These are phyloP conservation scores for Melocanna baccifera DNA, from an alignment of 176 grass and related monocot genomes.

Conservation along the genomic window DNA sequence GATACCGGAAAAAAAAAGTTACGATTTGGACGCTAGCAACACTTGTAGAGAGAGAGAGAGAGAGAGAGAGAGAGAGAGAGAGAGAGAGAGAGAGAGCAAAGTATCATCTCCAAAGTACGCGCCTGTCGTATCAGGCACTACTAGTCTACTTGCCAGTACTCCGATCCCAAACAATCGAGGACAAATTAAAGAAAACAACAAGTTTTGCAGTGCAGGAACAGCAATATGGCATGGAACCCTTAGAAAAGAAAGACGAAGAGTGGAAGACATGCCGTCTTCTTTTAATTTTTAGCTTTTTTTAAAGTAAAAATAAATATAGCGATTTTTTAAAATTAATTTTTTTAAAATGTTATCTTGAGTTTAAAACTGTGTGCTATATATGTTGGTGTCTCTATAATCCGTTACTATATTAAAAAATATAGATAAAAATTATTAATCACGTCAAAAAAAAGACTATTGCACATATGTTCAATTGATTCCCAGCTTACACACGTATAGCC, in stretches of 20 bases:
- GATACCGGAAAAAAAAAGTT: not conserved
- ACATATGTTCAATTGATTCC: not conserved
- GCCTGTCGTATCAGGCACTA: not conserved
- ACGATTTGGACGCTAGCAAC: slow-evolving; percentile 20
- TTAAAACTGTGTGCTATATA: too few species aligned
- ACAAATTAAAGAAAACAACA: slow-evolving; percentile 2
- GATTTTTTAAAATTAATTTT: too few species aligned
- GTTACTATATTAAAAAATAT: too few species aligned
- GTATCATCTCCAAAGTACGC: slow-evolving; percentile 1
- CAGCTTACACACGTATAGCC: not conserved
- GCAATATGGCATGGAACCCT: not conserved
- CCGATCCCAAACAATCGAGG: not conserved
- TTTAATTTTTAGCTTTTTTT: too few species aligned
- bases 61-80: too few species aligned
- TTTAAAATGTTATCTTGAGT: too few species aligned
- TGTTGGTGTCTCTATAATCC: too few species aligned
- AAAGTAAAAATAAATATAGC: too few species aligned
- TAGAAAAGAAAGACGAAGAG: not conserved
- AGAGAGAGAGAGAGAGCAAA: not conserved
- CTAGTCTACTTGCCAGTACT: not conserved
- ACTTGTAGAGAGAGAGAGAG: not conserved
- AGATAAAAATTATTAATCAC: too few species aligned
- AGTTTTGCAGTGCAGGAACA: not conserved
- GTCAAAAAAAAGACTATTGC: too few species aligned
- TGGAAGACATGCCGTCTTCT: too few species aligned